A percentile compares a stretch with the other conserved stretches of the same genome.
Evolutionary conservation across 73 alveolate species (phyloP).

Genomic region (Paramecium octaurelia): DNA sequence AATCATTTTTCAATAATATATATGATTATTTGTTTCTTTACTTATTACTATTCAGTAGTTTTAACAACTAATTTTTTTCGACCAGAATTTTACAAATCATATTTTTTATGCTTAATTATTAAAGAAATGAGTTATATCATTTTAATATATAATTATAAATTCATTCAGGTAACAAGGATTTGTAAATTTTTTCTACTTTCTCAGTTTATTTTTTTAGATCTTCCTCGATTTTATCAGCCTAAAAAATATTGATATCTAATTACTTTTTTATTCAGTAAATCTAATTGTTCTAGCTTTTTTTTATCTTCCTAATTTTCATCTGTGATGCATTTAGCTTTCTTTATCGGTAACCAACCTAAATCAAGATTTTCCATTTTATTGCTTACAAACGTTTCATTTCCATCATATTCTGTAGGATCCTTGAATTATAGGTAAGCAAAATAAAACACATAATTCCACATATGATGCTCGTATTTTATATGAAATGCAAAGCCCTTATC

Average conservation of each 20-base stretch:
- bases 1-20: too few species aligned
- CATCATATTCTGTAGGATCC: conserved; percentile 88
- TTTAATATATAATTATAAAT: neutral
- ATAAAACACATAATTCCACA: conserved; percentile 91
- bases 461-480: conserved; percentile 73
- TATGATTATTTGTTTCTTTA: too few species aligned
- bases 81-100: too few species aligned
- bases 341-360: conserved; percentile 91
- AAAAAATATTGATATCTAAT: neutral
- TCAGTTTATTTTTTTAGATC: neutral
- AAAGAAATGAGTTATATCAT: too few species aligned
- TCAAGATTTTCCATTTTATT: conserved; percentile 77
- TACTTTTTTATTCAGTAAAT: conserved; percentile 20
- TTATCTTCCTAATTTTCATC: conserved; percentile 48
- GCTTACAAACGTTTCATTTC: conserved; percentile 86
- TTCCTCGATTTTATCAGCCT: neutral
- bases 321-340: conserved; percentile 12
- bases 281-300: neutral
- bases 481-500: conserved; percentile 68
- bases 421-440: conserved; percentile 84
- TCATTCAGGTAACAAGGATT: neutral
- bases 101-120: too few species aligned
- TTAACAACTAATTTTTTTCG: too few species aligned
- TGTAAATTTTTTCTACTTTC: neutral
- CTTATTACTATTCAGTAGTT: too few species aligned